These are phyloP conservation scores for Fistulifera pelliculosa DNA, from an alignment of 108 stramenopile species.

Conservation along the genomic window DNA sequence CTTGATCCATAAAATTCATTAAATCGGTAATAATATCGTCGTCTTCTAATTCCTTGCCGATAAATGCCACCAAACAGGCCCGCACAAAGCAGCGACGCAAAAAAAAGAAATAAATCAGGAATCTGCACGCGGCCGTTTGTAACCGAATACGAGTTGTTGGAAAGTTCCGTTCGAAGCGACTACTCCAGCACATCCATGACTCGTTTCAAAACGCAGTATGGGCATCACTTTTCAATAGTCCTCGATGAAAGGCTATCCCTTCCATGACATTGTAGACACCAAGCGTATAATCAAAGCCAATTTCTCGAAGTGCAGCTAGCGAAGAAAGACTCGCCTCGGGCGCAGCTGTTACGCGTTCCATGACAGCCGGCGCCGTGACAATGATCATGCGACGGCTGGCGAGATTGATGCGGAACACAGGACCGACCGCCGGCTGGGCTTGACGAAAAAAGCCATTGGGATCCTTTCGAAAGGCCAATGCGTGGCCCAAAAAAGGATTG, in stretches of 20 bases:
- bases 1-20: slow-evolving; percentile 18
- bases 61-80: slow-evolving; percentile 17
- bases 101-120: slow-evolving; percentile 26
- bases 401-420: slow-evolving; percentile 41
- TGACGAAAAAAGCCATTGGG: slow-evolving; percentile 22
- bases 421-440: neutral
- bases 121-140: neutral
- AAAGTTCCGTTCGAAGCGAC: too few relatives aligned
- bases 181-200: too few relatives aligned
- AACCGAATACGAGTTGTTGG: slow-evolving; percentile 6
- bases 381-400: slow-evolving; percentile 46
- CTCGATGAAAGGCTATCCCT: slow-evolving; percentile 40
- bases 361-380: slow-evolving; percentile 5
- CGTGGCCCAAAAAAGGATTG: slow-evolving; percentile 44
- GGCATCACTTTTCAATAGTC: slow-evolving; percentile 14
- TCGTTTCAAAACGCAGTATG: too few relatives aligned
- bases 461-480: slow-evolving; percentile 24
- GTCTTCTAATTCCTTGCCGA: slow-evolving; percentile 18
- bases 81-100: slow-evolving; percentile 29
- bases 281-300: slow-evolving; percentile 46
- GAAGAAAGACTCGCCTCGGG: slow-evolving; percentile 31
- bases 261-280: slow-evolving; percentile 32
- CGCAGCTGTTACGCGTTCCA: slow-evolving; percentile 19
- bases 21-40: slow-evolving; percentile 8
- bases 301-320: slow-evolving; percentile 29